Conservation (phyloP, 139 green algal species). For the Diplosphaera chodatii region DNA sequence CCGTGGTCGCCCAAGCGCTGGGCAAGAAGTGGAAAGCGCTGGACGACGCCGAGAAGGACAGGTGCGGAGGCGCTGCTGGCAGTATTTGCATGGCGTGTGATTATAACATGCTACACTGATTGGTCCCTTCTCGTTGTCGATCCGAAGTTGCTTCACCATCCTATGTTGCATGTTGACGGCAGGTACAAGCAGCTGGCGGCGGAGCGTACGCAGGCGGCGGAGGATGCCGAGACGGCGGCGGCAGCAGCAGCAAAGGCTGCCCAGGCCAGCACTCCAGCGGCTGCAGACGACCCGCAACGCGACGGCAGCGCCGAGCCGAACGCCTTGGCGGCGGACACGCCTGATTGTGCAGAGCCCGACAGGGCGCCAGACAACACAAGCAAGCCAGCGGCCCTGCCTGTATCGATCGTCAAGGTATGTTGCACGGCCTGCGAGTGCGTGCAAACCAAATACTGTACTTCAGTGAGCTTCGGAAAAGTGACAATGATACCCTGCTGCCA, state of each 20-base stretch:
- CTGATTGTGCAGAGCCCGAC: not conserved
- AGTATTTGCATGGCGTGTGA: too few relatives aligned
- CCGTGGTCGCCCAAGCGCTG: constrained; percentile 50
- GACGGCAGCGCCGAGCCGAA: not conserved
- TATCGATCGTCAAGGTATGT: constrained; percentile 44
- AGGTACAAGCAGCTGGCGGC: constrained; percentile 4
- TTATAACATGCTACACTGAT: too few relatives aligned
- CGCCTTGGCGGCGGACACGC: not conserved
- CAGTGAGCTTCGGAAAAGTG: too few relatives aligned
- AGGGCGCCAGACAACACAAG: constrained; percentile 6
- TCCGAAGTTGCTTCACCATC: constrained; percentile 22
- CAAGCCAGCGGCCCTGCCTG: constrained; percentile 33
- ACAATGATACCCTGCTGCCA: too few relatives aligned
- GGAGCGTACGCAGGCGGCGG: constrained; percentile 2
- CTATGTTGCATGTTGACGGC: not conserved
- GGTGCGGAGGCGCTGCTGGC: too few relatives aligned
- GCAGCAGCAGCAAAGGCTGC: not conserved
- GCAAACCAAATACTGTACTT: too few relatives aligned
- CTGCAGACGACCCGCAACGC: not conserved
- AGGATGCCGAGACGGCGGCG: not conserved
- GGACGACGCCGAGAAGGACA: constrained; percentile 47
- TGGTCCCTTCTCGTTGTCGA: too few relatives aligned
- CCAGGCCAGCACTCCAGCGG: not conserved
- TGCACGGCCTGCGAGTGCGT: too few relatives aligned
- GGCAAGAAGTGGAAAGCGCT: constrained; percentile 49